Evolutionary conservation across 2,329 filamentous ascomycete genomes (phyloP), one percentile per base, ranked within the genome.

Genomic region (Sarocladium oryzae): DNA sequence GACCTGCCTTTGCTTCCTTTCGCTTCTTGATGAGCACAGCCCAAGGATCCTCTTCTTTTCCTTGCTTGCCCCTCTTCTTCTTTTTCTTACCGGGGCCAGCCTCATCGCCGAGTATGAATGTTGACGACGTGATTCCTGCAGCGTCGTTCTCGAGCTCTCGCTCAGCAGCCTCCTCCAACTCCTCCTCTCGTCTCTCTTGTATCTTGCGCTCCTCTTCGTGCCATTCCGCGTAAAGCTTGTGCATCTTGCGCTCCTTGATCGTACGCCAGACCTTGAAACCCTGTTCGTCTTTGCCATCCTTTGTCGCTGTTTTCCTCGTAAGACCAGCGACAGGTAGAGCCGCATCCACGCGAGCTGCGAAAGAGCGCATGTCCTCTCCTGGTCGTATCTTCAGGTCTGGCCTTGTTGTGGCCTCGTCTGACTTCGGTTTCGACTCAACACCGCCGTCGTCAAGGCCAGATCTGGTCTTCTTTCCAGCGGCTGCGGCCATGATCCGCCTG

Each of bases 231-330:
- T 91, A 89, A 56, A 89, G 77, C 61, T 88, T 88, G 59, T 84
- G 83, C 74, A 96, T 85, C 57, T 86, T 85, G 64, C 83, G 86
- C 70, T 96, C 91, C 61, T 91, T 93, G 66, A 85, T 86, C 5
- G 91, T 96, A 49, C 81, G 77, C 56, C 81, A 78, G 16, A 84
- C 77, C 63, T 89, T 86, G 8, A 85, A 61, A 0, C 86, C 82
- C 30, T 79, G 68, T 6, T 82, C 77, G 54, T 85, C 84, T 56
- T 81, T 84, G 50, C 80, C 82, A 36, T 75, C 71, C 57, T 76
- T 82, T 8, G 76, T 68, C 15, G 60, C 58, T 0, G 76, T 78
- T 60, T 84, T 86, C 56, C 76, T 82, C 52, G 81, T 74, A 8
- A 96, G 74, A 0, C 85, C 84, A 7, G 82, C 73, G 0, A 99